Conservation (phyloP, 352 stramenopile genomes). For the Globisporangium abappressorium region DNA sequence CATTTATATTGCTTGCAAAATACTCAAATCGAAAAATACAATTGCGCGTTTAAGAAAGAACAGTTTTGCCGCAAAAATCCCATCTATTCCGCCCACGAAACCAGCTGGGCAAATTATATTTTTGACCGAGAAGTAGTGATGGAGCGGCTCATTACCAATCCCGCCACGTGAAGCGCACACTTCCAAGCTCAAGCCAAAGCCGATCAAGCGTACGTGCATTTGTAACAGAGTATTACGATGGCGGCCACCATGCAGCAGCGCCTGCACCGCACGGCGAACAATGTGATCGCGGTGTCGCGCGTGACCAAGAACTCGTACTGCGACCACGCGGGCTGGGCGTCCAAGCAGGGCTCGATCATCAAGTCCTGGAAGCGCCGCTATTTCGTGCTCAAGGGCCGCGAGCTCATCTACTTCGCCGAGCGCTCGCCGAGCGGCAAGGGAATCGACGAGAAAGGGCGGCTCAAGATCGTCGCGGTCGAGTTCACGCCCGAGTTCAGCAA, state of each 20-base stretch:
- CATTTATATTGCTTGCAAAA: no score
- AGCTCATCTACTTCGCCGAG: conserved; percentile 79
- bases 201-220: background rate
- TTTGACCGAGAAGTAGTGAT: background rate
- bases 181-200: background rate
- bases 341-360: conserved; percentile 80
- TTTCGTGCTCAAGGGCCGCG: conserved; percentile 73
- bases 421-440: conserved; percentile 67
- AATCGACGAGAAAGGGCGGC: conserved; percentile 71
- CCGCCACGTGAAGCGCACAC: background rate
- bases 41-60: no score
- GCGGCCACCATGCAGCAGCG: conserved; percentile 1
- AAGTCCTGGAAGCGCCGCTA: conserved; percentile 84
- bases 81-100: no score
- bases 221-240: background rate
- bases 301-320: conserved; percentile 63
- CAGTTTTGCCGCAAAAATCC: no score
- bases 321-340: conserved; percentile 73
- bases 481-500: conserved; percentile 69
- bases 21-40: no score
- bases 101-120: no score
- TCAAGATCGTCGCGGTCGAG: conserved; percentile 56
- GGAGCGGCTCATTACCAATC: background rate
- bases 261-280: conserved; percentile 29
- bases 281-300: conserved; percentile 43